These are phyloP conservation scores for Fusarium transvaalense DNA, from an alignment of 2,329 filamentous ascomycete genomes.

Conservation along the genomic window DNA sequence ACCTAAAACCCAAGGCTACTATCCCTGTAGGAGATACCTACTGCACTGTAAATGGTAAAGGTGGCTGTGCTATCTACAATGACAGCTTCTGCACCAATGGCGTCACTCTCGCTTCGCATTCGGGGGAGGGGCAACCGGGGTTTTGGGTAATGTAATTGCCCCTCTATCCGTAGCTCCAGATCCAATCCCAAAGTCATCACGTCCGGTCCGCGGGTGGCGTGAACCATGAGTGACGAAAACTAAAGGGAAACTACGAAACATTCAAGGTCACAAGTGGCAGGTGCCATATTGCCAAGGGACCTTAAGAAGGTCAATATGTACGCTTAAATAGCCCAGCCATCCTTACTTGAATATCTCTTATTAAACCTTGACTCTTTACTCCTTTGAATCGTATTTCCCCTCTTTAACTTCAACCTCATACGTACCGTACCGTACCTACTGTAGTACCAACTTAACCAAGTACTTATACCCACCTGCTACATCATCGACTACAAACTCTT, in stretches of 20 bases:
- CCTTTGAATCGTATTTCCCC: background rate
- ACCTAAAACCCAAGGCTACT: too few species aligned
- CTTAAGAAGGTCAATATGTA: constrained; percentile 1
- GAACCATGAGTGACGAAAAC: constrained; percentile 12
- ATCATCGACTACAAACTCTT: constrained; percentile 34
- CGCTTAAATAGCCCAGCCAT: constrained; percentile 30
- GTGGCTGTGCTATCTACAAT: constrained; percentile 35
- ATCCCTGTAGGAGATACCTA: too few species aligned
- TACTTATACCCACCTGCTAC: constrained; percentile 25
- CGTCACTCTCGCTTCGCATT: constrained; percentile 32
- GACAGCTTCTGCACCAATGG: constrained; percentile 33
- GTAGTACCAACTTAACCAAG: background rate
- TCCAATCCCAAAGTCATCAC: background rate
- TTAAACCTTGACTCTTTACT: constrained; percentile 15
- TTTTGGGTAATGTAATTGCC: constrained; percentile 29
- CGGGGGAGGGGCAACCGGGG: constrained; percentile 38
- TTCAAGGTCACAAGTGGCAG: constrained; percentile 36
- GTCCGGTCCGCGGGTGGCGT: constrained; percentile 28
- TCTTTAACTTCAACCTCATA: background rate
- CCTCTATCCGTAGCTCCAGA: constrained; percentile 28
- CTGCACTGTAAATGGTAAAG: background rate
- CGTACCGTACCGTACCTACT: background rate
- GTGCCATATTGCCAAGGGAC: constrained; percentile 31
- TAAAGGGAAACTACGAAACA: constrained; percentile 24
- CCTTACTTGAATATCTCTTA: constrained; percentile 1